Evolutionary conservation across 495 filamentous ascomycete genomes (phyloP).

Genomic region (Penicillium salamii): DNA sequence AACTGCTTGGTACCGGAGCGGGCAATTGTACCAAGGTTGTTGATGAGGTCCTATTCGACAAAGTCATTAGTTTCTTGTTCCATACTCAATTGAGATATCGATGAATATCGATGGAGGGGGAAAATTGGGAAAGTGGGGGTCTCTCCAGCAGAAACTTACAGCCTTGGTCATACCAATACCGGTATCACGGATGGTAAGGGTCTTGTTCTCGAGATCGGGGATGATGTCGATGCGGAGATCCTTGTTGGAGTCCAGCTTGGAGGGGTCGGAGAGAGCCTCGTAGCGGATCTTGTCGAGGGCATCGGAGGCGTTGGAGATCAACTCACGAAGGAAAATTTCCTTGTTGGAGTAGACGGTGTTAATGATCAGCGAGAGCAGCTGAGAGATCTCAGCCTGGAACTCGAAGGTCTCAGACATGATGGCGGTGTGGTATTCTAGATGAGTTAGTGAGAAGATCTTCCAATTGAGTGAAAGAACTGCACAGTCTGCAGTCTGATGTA

Average conservation of each 20-base stretch:
- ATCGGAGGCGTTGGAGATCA: constrained; percentile 97
- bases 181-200: constrained; percentile 91
- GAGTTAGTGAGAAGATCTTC: constrained; percentile 5
- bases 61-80: no score
- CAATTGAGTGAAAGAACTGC: not conserved
- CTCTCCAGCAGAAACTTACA: constrained; percentile 71
- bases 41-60: constrained; percentile 97
- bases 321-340: constrained; percentile 98
- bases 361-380: constrained; percentile 98
- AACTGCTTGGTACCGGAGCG: constrained; percentile 99
- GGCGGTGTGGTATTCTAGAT: constrained; percentile 27
- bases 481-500: constrained; percentile 5
- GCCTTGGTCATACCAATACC: constrained; percentile 99
- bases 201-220: constrained; percentile 94
- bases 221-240: constrained; percentile 98
- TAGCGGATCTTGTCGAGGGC: constrained; percentile 99
- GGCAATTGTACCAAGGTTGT: constrained; percentile 99
- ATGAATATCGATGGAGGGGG: no score
- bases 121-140: no score
- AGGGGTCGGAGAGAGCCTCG: constrained; percentile 92
- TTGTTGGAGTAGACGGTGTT: constrained; percentile 99
- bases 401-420: constrained; percentile 95
- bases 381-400: constrained; percentile 99
- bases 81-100: no score
- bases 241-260: constrained; percentile 94